phyloP scores from a whole-genome alignment of 2,329 filamentous ascomycete genomes.

The Tolypocladium sp. region DNA sequence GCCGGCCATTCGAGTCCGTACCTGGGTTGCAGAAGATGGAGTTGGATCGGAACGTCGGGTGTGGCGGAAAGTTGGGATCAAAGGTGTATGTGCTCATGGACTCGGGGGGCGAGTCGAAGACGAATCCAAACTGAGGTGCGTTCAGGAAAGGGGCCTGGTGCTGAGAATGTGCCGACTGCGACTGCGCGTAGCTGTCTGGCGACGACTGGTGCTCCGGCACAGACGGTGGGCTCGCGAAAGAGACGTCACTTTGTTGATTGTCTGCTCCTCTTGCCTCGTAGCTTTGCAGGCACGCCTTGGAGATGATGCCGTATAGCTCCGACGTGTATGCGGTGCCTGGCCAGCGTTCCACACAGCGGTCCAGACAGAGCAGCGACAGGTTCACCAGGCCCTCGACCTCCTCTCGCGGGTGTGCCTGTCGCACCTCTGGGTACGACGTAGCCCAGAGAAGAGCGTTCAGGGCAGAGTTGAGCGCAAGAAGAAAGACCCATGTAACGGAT shows the following conservation, averaged over 20 bases:
- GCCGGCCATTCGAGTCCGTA: constrained; percentile 42
- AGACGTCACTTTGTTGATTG: constrained; percentile 13
- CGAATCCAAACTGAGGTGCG: constrained; percentile 48
- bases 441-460: constrained; percentile 90
- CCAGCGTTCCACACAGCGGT: constrained; percentile 78
- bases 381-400: constrained; percentile 70
- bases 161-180: constrained; percentile 11
- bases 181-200: constrained; percentile 17
- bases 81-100: constrained; percentile 38
- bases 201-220: constrained; percentile 20
- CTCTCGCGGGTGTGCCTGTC: constrained; percentile 60
- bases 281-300: constrained; percentile 77
- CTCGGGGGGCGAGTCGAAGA: constrained; percentile 47
- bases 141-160: constrained; percentile 30
- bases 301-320: constrained; percentile 78
- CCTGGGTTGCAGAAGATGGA: constrained; percentile 56
- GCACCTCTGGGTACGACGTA: constrained; percentile 77
- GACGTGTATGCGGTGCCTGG: constrained; percentile 80
- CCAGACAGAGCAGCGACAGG: constrained; percentile 68
- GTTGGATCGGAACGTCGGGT: constrained; percentile 53
- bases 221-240: constrained; percentile 24
- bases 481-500: constrained; percentile 90
- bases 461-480: constrained; percentile 81
- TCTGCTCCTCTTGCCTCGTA: constrained; percentile 52
- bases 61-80: constrained; percentile 32